These are phyloP conservation scores for Globisporangium acanthophoron DNA, from an alignment of 352 stramenopile species.

Conservation along the genomic window DNA sequence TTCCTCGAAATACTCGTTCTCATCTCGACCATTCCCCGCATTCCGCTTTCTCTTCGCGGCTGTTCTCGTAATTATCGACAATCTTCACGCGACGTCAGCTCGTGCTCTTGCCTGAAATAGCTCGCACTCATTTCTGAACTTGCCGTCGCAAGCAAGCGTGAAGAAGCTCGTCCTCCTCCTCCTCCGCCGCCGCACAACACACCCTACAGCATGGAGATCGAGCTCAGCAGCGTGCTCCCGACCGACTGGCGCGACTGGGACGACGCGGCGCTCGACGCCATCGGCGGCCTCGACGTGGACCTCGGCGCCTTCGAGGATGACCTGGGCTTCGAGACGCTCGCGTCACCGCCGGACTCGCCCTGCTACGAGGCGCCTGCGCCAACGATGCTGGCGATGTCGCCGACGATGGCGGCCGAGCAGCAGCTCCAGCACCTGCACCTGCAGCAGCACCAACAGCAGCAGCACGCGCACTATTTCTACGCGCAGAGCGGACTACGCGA, in stretches of 20 bases:
- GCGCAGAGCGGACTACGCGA: conserved; percentile 3
- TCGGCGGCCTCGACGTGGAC: conserved; percentile 41
- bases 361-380: conserved; percentile 9
- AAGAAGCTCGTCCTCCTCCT: background rate
- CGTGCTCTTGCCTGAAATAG: background rate
- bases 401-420: conserved; percentile 2
- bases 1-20: no score
- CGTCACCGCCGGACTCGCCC: conserved; percentile 23
- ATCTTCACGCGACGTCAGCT: background rate
- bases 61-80: background rate
- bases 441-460: conserved; percentile 6
- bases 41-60: background rate
- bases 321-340: conserved; percentile 37
- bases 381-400: background rate
- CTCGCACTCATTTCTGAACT: conserved; percentile 20
- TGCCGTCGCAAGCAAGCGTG: background rate
- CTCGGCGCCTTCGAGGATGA: conserved; percentile 49
- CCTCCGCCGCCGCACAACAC: background rate
- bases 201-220: conserved; percentile 13
- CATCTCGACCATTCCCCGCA: background rate
- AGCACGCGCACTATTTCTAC: background rate
- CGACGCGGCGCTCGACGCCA: conserved; percentile 28
- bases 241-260: conserved; percentile 40
- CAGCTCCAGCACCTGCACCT: conserved; percentile 24
- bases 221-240: conserved; percentile 16